These are phyloP conservation scores for Chaetomidium leptoderma DNA, from an alignment of 495 filamentous ascomycete genomes.

Conservation along the genomic window DNA sequence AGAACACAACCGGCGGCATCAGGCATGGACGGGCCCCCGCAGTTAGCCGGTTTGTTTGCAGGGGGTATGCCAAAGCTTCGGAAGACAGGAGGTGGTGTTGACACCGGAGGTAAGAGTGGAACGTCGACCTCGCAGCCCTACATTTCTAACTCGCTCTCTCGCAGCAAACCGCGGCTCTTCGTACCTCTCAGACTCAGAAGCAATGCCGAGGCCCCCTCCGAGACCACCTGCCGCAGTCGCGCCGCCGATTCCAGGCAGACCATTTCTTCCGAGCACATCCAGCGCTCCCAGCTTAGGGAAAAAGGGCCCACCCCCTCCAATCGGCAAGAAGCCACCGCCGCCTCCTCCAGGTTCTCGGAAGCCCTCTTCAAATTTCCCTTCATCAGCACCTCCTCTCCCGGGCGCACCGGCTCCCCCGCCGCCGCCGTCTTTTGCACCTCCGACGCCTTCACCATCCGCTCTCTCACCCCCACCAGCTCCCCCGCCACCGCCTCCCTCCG, in stretches of 20 bases:
- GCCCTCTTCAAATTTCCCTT: conserved; percentile 50
- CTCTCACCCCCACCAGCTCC: conserved; percentile 51
- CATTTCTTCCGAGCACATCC: conserved; percentile 27
- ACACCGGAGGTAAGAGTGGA: conserved; percentile 65
- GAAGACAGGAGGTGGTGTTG: conserved; percentile 78
- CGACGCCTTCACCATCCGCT: conserved; percentile 47
- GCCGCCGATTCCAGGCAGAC: conserved; percentile 58
- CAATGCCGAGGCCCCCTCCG: conserved; percentile 58
- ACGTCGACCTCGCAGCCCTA: not conserved
- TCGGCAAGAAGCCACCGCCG: conserved; percentile 67
- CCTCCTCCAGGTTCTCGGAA: conserved; percentile 66
- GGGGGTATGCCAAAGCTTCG: conserved; percentile 93
- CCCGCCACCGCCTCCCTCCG: conserved; percentile 46
- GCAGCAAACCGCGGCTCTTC: conserved; percentile 66
- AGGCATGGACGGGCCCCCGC: conserved; percentile 59
- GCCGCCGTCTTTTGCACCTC: conserved; percentile 41
- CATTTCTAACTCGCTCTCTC: conserved; percentile 25
- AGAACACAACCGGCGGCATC: conserved; percentile 40
- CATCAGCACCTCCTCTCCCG: conserved; percentile 46
- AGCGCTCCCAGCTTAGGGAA: conserved; percentile 34
- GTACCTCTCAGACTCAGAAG: conserved; percentile 76
- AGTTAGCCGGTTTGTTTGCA: conserved; percentile 84
- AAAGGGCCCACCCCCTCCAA: conserved; percentile 52
- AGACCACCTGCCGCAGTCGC: conserved; percentile 56
- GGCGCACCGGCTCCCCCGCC: conserved; percentile 48